Conservation (phyloP, 306 rosid genomes). For the Quercus robur region DNA sequence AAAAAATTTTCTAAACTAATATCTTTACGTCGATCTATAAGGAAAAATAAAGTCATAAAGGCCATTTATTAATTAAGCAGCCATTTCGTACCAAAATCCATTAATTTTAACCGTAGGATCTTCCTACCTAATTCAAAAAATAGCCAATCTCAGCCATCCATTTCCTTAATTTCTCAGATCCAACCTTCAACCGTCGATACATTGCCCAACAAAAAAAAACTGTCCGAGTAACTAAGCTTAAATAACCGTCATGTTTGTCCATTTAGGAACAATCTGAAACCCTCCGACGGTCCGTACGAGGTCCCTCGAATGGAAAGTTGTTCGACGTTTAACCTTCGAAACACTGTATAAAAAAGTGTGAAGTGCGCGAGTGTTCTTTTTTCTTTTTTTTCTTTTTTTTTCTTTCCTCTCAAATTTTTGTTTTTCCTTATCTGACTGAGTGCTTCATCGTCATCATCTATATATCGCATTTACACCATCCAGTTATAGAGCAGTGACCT, state of each 20-base stretch:
- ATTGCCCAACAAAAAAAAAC: neutral
- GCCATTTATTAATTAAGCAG: neutral
- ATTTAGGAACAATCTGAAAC: conserved; percentile 9
- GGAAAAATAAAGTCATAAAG: too few relatives aligned
- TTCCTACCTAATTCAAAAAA: too few relatives aligned
- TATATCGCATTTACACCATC: conserved; percentile 22
- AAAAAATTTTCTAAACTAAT: too few relatives aligned
- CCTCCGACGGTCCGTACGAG: neutral
- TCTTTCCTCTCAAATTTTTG: neutral
- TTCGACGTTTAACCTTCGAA: conserved; percentile 31
- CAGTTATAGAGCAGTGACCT: conserved; percentile 20
- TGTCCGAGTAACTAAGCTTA: conserved; percentile 1
- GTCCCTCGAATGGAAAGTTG: neutral
- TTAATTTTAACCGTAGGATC: neutral
- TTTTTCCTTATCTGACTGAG: conserved; percentile 2
- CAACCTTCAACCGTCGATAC: too few relatives aligned
- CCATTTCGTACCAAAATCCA: neutral
- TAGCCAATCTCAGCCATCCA: neutral
- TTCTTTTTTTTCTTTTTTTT: conserved; percentile 1
- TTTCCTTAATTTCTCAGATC: neutral
- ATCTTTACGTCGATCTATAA: too few relatives aligned
- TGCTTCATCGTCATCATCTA: conserved; percentile 40
- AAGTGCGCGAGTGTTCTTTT: conserved; percentile 9
- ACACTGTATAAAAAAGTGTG: conserved; percentile 42
- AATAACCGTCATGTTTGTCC: conserved; percentile 1